These are phyloP conservation scores for Hypoxylon sp. DNA, from an alignment of 2,329 filamentous ascomycete genomes.

Conservation along the genomic window DNA sequence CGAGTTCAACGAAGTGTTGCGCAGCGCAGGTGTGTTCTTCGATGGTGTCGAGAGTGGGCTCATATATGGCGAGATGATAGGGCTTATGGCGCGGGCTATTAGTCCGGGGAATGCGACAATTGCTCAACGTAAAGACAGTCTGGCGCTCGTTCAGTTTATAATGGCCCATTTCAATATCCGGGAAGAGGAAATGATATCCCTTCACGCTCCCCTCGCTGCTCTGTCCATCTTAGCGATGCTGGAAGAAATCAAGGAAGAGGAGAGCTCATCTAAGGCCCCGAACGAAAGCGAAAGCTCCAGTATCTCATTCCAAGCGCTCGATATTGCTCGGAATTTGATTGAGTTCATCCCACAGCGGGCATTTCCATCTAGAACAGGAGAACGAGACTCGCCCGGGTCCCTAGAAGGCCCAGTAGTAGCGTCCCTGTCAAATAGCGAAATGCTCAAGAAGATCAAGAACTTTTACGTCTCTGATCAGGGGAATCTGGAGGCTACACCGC, in stretches of 20 bases:
- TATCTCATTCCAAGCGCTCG: slow-evolving; percentile 54
- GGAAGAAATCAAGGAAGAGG: slow-evolving; percentile 62
- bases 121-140: slow-evolving; percentile 68
- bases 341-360: slow-evolving; percentile 74
- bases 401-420: slow-evolving; percentile 49
- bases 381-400: slow-evolving; percentile 43
- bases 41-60: slow-evolving; percentile 95
- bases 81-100: slow-evolving; percentile 73
- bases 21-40: slow-evolving; percentile 95
- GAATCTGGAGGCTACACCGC: slow-evolving; percentile 71
- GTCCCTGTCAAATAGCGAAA: slow-evolving; percentile 60
- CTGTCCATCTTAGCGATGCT: slow-evolving; percentile 74
- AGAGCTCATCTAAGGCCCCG: slow-evolving; percentile 36
- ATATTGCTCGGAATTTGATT: slow-evolving; percentile 68
- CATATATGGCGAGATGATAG: slow-evolving; percentile 87
- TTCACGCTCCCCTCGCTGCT: slow-evolving; percentile 83
- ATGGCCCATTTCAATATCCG: slow-evolving; percentile 89
- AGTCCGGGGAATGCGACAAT: slow-evolving; percentile 58
- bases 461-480: slow-evolving; percentile 80
- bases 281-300: slow-evolving; percentile 43
- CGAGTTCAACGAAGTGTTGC: slow-evolving; percentile 86
- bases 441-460: slow-evolving; percentile 70
- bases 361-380: slow-evolving; percentile 59
- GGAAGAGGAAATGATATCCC: slow-evolving; percentile 93
- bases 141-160: slow-evolving; percentile 84